These are phyloP conservation scores for Rhypophila decipiens DNA, from an alignment of 495 filamentous ascomycete species.

Conservation along the genomic window DNA sequence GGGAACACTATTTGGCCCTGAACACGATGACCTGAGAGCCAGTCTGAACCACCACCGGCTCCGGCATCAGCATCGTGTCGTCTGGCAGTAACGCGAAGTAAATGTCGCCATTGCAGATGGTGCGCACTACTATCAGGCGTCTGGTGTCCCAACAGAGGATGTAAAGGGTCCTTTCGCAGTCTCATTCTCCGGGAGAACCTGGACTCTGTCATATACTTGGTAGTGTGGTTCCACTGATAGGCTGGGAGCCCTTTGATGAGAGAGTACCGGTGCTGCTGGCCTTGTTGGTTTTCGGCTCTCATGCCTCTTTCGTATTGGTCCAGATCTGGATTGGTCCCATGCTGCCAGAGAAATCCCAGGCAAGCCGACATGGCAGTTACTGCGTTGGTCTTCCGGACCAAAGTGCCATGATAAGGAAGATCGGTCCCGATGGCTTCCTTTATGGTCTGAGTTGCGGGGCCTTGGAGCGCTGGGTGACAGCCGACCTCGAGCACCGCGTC, in stretches of 20 bases:
- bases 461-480: slow-evolving; percentile 46
- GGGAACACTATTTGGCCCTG: not conserved
- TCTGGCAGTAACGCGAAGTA: not conserved
- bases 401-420: slow-evolving; percentile 18
- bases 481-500: slow-evolving; percentile 44
- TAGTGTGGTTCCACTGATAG: not conserved
- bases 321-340: not conserved
- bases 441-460: slow-evolving; percentile 24
- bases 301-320: not conserved
- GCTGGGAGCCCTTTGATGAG: not conserved
- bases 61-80: too few relatives aligned
- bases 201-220: not conserved
- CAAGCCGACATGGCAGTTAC: slow-evolving; percentile 20
- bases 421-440: slow-evolving; percentile 1
- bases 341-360: slow-evolving; percentile 28
- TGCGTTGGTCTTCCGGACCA: slow-evolving; percentile 16
- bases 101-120: not conserved
- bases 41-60: not conserved
- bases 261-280: too few relatives aligned
- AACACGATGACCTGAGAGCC: not conserved
- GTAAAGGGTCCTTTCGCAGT: not conserved
- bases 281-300: not conserved
- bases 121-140: not conserved
- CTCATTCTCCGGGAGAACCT: not conserved
- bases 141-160: not conserved